These are phyloP conservation scores for Penicillium mononematosum DNA, from an alignment of 495 filamentous ascomycete genomes.

Conservation along the genomic window DNA sequence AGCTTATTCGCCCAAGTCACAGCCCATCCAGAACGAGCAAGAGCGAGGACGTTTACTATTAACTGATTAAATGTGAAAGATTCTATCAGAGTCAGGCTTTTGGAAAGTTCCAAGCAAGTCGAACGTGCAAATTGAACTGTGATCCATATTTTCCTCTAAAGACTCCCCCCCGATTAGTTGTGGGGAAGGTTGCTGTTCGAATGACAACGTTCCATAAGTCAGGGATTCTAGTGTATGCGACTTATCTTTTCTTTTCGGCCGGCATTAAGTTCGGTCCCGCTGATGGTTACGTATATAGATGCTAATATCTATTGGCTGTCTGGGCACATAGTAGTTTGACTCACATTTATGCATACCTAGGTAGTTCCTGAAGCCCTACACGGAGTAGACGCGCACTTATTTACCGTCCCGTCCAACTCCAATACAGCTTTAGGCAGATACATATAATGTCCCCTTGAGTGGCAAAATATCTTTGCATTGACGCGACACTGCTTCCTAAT, in stretches of 20 bases:
- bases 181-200: constrained; percentile 11
- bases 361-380: neutral
- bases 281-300: too few species aligned
- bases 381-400: neutral
- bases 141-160: neutral
- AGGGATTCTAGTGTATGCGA: neutral
- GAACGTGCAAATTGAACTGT: neutral
- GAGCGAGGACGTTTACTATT: neutral
- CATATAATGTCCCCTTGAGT: neutral
- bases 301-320: too few species aligned
- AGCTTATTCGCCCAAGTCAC: neutral
- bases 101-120: neutral
- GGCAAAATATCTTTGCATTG: neutral
- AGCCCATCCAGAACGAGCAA: neutral
- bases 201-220: constrained; percentile 9
- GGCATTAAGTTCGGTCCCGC: neutral
- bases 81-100: neutral
- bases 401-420: neutral
- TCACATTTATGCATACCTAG: neutral
- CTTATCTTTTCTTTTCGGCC: constrained; percentile 2
- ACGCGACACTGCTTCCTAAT: neutral
- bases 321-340: neutral
- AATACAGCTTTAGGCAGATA: neutral
- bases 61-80: neutral
- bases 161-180: constrained; percentile 1